Percentiles rank a stretch among this genome's conserved stretches.
Evolutionary conservation across 805 yeast genomes (phyloP).

Genomic region (Yarrowia divulgata): DNA sequence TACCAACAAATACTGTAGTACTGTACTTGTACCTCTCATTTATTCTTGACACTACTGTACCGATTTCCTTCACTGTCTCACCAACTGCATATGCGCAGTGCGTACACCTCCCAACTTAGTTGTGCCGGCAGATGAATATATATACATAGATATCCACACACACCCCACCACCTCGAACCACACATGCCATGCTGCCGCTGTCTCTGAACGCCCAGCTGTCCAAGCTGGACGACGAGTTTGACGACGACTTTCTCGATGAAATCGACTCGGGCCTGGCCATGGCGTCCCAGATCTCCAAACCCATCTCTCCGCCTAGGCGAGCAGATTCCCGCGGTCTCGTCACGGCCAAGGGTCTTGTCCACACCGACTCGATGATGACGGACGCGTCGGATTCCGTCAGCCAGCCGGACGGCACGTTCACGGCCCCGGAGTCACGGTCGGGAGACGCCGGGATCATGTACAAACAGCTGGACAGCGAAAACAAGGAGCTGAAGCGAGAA

Average conservation of each 20-base stretch:
- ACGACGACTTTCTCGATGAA: conserved; percentile 34
- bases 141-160: too few species aligned
- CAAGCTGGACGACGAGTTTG: conserved; percentile 32
- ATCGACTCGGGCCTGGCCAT: conserved; percentile 2
- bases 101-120: conserved; percentile 16
- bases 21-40: too few species aligned
- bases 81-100: conserved; percentile 3
- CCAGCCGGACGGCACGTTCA: background rate
- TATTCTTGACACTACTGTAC: too few species aligned
- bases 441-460: background rate
- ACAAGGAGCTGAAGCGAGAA: conserved; percentile 25
- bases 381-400: background rate
- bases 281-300: conserved; percentile 13
- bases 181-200: conserved; percentile 32
- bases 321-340: background rate
- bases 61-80: too few species aligned
- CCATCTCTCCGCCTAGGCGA: background rate
- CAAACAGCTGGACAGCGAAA: conserved; percentile 3
- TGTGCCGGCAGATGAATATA: too few species aligned
- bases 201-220: conserved; percentile 34
- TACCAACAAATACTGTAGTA: too few species aligned
- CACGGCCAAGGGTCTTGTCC: background rate
- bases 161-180: background rate
- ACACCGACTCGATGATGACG: too few species aligned
- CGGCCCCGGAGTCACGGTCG: background rate